Conservation (phyloP, 1,139 yeast genomes). For the Yamadazyma oceani region DNA sequence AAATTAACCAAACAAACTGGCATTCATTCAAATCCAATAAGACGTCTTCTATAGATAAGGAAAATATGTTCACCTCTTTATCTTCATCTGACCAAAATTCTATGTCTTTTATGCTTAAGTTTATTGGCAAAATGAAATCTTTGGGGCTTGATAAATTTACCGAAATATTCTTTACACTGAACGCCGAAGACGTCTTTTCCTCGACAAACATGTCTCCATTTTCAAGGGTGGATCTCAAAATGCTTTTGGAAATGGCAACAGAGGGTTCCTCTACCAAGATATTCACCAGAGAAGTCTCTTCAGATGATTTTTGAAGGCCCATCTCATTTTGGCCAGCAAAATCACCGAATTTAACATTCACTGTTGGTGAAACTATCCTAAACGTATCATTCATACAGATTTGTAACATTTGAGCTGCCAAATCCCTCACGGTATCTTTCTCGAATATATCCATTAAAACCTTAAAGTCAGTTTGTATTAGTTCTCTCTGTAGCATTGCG, state of each 20-base stretch:
- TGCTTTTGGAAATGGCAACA: conserved; percentile 27
- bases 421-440: conserved; percentile 49
- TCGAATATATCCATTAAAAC: conserved; percentile 66
- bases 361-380: conserved; percentile 51
- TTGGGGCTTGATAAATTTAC: conserved; percentile 25
- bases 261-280: conserved; percentile 39
- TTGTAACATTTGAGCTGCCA: conserved; percentile 38
- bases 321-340: conserved; percentile 18
- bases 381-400: conserved; percentile 42
- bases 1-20: conserved; percentile 39
- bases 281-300: conserved; percentile 23
- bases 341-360: conserved; percentile 48
- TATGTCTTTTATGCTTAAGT: conserved; percentile 25
- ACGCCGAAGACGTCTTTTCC: conserved; percentile 24
- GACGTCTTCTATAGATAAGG: conserved; percentile 34
- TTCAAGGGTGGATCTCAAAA: conserved; percentile 11
- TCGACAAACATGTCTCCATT: conserved; percentile 8
- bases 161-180: conserved; percentile 32
- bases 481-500: conserved; percentile 31
- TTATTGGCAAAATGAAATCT: conserved; percentile 23
- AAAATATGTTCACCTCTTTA: conserved; percentile 25
- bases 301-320: conserved; percentile 19
- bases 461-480: conserved; percentile 39
- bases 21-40: conserved; percentile 32
- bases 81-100: conserved; percentile 46